Base-by-base conservation (phyloP, 805 yeast species). In the Lachancea kluyveri region DNA sequence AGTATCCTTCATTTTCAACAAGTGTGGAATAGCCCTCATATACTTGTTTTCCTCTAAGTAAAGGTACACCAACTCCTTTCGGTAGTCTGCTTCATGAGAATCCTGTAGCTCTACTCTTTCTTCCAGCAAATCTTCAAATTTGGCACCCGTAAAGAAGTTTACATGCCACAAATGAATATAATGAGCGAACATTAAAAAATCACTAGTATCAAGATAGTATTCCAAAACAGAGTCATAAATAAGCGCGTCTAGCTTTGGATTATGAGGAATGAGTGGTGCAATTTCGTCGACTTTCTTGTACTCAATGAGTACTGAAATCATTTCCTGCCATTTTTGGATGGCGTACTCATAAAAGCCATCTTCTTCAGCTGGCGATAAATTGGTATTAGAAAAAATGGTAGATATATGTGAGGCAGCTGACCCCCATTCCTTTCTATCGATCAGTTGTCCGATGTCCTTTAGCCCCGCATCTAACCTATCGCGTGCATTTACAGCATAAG, bases 401-500 rank as follows among this genome's bases (percentile, higher is more conserved):
- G 51, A 33, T 14, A 84, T 57, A 45, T 76, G 74, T 3, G 40
- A 40, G 1, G 75, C 72, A 0, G 86, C 80, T 13, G 60, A 62
- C 0, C 44, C 46, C 90, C 90, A 83, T 2, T 68, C 62, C 31
- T 37, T 20, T 8, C 21, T 15, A 5, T 43, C 42, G 9, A 59
- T 31, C 19, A 61, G 44, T 8, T 37, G 34, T n/a, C 57, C 49
- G 10, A 65, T 62, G 52, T 76, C 76, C 26, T 66, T 64, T 5
- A 74, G 46, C 2, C 95, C 96, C 21, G 75, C 64, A 22, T 66
- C 60, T 8, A 79, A 53, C 30, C 90, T 57, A 38, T 74, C 73
- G 3, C 50, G 37, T 8, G 67, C 64, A 7, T 65, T 55, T 2
- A 79, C 61, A 40, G 83, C 60, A 42, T 70, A 71, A 29, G 67